Conservation (phyloP, 768 basidiomycete species). For the Terana coerulea region DNA sequence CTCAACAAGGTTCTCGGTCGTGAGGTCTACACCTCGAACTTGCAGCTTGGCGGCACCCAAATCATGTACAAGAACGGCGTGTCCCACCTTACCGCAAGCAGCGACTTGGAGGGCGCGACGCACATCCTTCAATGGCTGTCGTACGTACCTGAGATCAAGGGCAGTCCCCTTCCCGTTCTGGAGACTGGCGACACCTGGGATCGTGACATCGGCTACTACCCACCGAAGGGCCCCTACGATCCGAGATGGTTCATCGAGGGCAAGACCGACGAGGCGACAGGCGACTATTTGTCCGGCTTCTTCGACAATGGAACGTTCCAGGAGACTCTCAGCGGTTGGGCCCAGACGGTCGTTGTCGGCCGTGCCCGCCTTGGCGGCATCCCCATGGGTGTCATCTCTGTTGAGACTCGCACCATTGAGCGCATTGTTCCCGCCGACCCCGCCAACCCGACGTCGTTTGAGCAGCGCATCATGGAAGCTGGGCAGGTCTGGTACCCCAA, state of each 20-base stretch:
- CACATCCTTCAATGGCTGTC: conserved; percentile 95
- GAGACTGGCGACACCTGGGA: conserved; percentile 81
- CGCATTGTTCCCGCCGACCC: conserved; percentile 96
- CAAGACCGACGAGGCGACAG: conserved; percentile 78
- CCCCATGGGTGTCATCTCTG: conserved; percentile 96
- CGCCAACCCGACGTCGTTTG: conserved; percentile 93
- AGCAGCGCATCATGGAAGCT: conserved; percentile 99
- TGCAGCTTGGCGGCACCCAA: conserved; percentile 99
- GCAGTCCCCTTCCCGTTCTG: conserved; percentile 75
- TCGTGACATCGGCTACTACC: conserved; percentile 84
- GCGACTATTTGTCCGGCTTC: conserved; percentile 83
- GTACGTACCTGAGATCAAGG: conserved; percentile 84
- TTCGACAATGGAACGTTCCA: conserved; percentile 98
- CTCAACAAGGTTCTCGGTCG: conserved; percentile 99
- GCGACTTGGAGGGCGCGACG: conserved; percentile 92
- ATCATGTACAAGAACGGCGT: conserved; percentile 99
- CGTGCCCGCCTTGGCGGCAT: conserved; percentile 96
- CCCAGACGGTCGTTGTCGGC: conserved; percentile 96
- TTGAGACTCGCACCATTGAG: conserved; percentile 96
- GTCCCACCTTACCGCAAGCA: conserved; percentile 91
- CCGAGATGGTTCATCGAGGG: conserved; percentile 98
- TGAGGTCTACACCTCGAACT: conserved; percentile 97
- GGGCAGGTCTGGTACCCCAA: conserved; percentile 99
- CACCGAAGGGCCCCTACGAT: conserved; percentile 94
- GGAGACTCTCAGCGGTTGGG: conserved; percentile 98